Base-by-base conservation (phyloP, 495 filamentous ascomycete genomes). In the Xylaria intraflava region DNA sequence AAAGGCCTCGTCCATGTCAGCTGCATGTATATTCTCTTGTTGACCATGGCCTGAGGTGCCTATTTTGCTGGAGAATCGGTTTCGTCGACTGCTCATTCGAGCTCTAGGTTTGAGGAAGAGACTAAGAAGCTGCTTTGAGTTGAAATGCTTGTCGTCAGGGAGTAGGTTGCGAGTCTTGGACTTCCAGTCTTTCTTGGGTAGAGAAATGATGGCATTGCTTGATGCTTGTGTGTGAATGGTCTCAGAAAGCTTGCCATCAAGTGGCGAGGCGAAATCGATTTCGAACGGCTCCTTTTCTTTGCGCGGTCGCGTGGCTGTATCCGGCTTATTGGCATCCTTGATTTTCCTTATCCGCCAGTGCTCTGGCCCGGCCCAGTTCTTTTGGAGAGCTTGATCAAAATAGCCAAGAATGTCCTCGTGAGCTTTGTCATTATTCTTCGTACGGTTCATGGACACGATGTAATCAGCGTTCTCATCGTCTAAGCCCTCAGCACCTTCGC, bases 321-420 rank as follows among this genome's bases (percentile, higher is more conserved):
- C 72, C 29, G 76, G 66, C 61, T 87, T 89, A 51, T 79, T 82
- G 54, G 80, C 77, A 51, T 93, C 88, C 69, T 96, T 96, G 67
- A 98, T 92, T 65, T 86, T 87, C 38, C 88, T 79, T 61, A 99
- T 97, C 59, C 91, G 83, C 93, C 93, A 99, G 70, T 99, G 94
- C 66, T 99, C 94, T 33, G 93, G 93, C 43, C 90, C 94, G n/a
- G 88, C 89, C 93, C 93, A 99, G 68, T 96, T 97, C 77, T 94
- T 95, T 60, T 87, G 83, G 23, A 96, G 72, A 8, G 92, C 90
- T 61, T 95, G 85, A 68, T 99, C 93, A 64, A 99, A 99, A 71
- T 96, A 99, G 61, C 86, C 86, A 16, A 99, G 79, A 49, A 99
- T 95, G 62, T 96, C 90, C 55, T 96, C 89, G 60, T 93, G 88